Percentiles rank a stretch among this genome's conserved stretches.
Conservation (phyloP, 2,329 filamentous ascomycete species). For the Apiospora koreana region DNA sequence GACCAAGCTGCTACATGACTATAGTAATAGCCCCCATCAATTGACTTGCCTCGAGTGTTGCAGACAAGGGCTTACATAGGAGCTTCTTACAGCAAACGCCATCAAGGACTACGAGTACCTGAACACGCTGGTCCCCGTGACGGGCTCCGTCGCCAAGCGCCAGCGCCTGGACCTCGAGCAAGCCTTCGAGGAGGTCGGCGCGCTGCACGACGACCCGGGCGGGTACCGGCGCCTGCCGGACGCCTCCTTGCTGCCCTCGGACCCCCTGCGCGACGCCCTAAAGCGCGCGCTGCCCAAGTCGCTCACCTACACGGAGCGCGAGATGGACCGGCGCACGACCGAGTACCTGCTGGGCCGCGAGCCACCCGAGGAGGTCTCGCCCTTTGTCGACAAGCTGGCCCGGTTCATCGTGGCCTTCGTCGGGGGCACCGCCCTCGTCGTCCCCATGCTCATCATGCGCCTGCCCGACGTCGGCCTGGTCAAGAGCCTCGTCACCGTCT, state of each 20-base stretch:
- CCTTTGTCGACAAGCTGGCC: background rate
- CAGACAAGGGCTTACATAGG: background rate
- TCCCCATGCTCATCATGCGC: conserved; percentile 11
- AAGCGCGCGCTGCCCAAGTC: background rate
- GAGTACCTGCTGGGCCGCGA: background rate
- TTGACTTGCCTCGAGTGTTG: no score
- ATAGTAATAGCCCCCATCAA: no score
- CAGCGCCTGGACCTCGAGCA: conserved; percentile 1
- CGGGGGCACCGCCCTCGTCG: background rate
- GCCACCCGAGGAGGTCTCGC: background rate
- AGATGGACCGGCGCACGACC: background rate
- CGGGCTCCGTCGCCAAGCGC: background rate
- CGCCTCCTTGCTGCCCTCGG: background rate
- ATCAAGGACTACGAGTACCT: conserved; percentile 4
- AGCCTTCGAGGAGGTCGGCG: background rate
- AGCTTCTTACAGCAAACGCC: background rate
- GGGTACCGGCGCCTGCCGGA: background rate
- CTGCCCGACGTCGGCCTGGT: background rate
- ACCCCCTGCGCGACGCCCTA: background rate
- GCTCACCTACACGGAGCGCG: background rate
- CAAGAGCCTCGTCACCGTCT: background rate
- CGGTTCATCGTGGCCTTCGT: conserved; percentile 1
- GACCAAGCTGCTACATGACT: background rate
- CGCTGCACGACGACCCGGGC: background rate
- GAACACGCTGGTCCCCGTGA: background rate